Percentiles rank a stretch among this genome's conserved stretches.
Conservation (phyloP, 306 rosid species). For the Castanea mollissima region DNA sequence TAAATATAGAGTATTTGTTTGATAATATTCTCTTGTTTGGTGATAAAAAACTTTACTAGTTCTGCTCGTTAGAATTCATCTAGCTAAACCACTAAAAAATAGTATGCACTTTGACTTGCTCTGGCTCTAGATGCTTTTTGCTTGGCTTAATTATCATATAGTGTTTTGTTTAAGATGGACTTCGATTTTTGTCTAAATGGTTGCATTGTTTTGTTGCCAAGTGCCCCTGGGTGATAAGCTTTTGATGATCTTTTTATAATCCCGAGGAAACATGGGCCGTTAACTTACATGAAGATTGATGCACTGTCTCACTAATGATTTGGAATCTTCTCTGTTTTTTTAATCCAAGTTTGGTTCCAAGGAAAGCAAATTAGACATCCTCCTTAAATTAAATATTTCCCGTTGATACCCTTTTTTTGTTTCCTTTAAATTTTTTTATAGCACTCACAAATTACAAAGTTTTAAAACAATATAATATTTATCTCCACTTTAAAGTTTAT, state of each 20-base stretch:
- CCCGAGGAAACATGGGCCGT: not conserved
- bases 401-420: not conserved
- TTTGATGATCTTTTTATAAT: constrained; percentile 5
- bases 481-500: too few species aligned
- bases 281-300: not conserved
- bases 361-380: not conserved
- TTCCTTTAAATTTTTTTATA: not conserved
- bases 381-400: not conserved
- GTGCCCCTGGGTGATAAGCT: not conserved
- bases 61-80: too few species aligned
- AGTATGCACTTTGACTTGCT: too few species aligned
- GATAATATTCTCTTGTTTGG: too few species aligned
- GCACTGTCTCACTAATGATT: constrained; percentile 30
- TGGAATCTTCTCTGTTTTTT: constrained; percentile 23
- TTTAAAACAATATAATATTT: not conserved
- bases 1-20: too few species aligned
- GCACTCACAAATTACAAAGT: not conserved
- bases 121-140: too few species aligned
- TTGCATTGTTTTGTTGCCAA: not conserved
- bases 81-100: too few species aligned
- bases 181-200: constrained; percentile 5
- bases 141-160: too few species aligned
- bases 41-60: too few species aligned
- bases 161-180: not conserved
- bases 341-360: not conserved